Evolutionary conservation across 225 moss, liverwort and hornwort species (phyloP), one percentile per base, ranked within the genome.

Genomic region (Sphagnum tenellum): DNA sequence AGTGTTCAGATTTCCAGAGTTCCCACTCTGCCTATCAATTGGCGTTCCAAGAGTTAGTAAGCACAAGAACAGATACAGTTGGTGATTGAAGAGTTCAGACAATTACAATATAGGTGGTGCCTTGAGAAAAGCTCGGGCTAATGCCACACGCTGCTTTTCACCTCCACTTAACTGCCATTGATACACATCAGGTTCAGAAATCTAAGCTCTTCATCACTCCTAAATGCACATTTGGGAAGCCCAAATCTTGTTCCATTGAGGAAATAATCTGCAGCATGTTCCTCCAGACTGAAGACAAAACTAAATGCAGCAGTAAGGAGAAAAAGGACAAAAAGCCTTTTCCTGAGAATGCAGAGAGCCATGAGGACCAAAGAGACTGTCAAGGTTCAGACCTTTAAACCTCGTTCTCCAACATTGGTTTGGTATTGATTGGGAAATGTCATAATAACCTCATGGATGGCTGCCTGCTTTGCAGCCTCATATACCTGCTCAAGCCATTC

Each of bases 101-200:
- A 53, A 49, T 45, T 81, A 96, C 98, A 98, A 77, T 59, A 98
- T 73, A 59, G 85, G 93, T 59, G 98, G 87, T 49, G 98, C 89
- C 70, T 98, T 98, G 50, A 98, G 73, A 66, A 98, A 98, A 64
- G 98, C 89, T 72, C 98, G 81, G 74, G 98, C 98, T 62, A 98
- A 74, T 66, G 98, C 98, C 71, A 98, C 93, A 57, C 98, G 89
- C 77, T 98, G 98, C 75, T 98, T 98, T 67, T 98, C 98, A 66
- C 98, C 98, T 53, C 98, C 98, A 74, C 98, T 98, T 64, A 98
- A 78, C 98, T 96, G 94, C 79, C 29, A 29, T 29, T 29, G 29
- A 29, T 29, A 29, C 29, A 1, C 29, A 29, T 29, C 29, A 29
- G 29, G 29, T 29, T 29, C 29, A 29, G 29, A 29, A 29, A 29